Percentiles rank a stretch among this genome's conserved stretches.
These are phyloP conservation scores for Acacia concinna DNA, from an alignment of 331 rosid genomes.

Conservation along the genomic window DNA sequence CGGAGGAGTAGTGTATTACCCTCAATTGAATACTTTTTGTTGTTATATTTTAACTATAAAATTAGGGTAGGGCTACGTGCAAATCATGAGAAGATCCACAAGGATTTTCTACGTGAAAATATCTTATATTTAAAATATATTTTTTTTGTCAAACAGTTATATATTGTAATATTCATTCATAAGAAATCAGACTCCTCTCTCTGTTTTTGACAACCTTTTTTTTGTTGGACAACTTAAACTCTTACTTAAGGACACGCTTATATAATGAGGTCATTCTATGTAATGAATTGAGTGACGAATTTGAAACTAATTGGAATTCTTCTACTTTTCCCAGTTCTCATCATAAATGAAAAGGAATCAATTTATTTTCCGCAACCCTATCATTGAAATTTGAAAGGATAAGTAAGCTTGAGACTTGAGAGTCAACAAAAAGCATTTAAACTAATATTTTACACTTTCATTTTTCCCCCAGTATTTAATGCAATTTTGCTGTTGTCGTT, in stretches of 20 bases:
- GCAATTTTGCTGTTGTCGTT: neutral
- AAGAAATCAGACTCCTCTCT: neutral
- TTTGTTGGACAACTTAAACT: neutral
- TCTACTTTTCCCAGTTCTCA: neutral
- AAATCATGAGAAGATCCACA: too few relatives aligned
- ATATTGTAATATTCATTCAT: too few relatives aligned
- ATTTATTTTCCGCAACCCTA: neutral
- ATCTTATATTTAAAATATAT: too few relatives aligned
- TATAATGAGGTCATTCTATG: neutral
- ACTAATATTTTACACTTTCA: too few relatives aligned
- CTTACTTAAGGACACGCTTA: neutral
- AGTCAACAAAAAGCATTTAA: conserved; percentile 4
- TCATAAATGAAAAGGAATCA: neutral
- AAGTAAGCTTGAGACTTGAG: neutral
- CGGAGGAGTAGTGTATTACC: too few relatives aligned
- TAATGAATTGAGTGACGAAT: neutral
- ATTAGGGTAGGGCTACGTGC: too few relatives aligned
- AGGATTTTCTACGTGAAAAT: too few relatives aligned
- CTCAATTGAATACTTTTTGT: too few relatives aligned
- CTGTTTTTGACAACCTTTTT: too few relatives aligned
- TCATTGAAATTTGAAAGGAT: neutral
- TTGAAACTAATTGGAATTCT: neutral
- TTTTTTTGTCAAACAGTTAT: too few relatives aligned
- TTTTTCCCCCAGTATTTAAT: neutral
- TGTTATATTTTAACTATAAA: too few relatives aligned